These are phyloP conservation scores for Cordia subcordata DNA, from an alignment of 257 asterid genomes.

Conservation along the genomic window DNA sequence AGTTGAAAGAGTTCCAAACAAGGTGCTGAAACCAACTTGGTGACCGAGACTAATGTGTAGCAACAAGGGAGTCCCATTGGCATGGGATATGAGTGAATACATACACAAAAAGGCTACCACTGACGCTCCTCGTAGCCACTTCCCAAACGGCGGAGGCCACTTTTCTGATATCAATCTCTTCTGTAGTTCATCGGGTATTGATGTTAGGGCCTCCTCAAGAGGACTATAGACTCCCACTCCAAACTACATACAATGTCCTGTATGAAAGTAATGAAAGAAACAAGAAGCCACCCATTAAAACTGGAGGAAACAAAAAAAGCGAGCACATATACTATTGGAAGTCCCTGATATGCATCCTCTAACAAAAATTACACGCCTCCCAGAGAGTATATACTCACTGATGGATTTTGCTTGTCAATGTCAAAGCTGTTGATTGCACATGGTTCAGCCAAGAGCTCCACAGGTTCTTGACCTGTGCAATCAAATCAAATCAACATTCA, in stretches of 20 bases:
- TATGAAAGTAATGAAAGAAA: constrained; percentile 4
- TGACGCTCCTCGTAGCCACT: no score
- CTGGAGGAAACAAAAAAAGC: neutral
- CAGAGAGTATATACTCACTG: constrained; percentile 38
- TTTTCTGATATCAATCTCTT: no score
- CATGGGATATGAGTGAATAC: no score
- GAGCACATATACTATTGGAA: neutral
- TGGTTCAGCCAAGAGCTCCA: constrained; percentile 82
- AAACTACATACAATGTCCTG: constrained; percentile 92
- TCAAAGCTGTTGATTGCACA: constrained; percentile 95
- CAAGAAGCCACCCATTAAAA: neutral
- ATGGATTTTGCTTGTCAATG: constrained; percentile 73
- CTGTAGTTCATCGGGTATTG: no score
- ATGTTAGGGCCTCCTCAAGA: constrained; percentile 40
- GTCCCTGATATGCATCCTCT: neutral
- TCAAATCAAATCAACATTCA: constrained; percentile 14
- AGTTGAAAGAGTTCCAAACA: no score
- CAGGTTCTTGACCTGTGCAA: constrained; percentile 62
- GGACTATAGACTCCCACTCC: constrained; percentile 94
- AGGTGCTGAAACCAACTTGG: no score
- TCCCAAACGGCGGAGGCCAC: no score
- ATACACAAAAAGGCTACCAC: no score
- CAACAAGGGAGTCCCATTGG: no score
- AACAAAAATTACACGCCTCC: neutral
- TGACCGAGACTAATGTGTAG: no score